These are phyloP conservation scores for Thinopyrum elongatum DNA, from an alignment of 176 grass and related monocot species.

Conservation along the genomic window DNA sequence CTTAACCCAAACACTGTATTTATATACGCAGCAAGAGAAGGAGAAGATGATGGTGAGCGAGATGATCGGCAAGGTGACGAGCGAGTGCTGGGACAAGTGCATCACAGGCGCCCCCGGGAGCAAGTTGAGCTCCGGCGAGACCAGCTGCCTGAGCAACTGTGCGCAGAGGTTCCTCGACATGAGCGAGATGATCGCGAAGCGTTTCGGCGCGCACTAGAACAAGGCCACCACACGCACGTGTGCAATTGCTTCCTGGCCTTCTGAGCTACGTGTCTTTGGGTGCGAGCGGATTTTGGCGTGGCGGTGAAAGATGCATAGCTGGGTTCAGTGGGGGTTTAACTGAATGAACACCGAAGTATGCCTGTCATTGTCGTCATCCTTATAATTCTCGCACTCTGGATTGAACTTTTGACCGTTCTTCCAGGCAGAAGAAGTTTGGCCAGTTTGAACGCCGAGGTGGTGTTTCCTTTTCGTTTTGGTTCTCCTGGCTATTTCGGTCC, in stretches of 20 bases:
- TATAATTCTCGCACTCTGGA: not conserved
- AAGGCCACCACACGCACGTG: no score
- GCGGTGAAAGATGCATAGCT: not conserved
- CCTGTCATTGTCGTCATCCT: not conserved
- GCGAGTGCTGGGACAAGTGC: conserved; percentile 72
- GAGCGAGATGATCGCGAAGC: not conserved
- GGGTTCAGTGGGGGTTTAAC: not conserved
- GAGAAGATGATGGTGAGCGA: conserved; percentile 53
- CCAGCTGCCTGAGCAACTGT: conserved; percentile 53
- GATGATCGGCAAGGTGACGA: conserved; percentile 62
- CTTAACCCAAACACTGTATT: not conserved
- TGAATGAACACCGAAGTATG: not conserved
- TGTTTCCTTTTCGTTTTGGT: not conserved
- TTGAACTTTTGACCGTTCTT: not conserved
- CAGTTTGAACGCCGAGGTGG: not conserved
- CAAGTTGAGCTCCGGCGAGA: conserved; percentile 62
- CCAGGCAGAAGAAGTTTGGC: not conserved
- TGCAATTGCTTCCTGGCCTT: not conserved
- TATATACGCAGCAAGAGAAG: conserved; percentile 54
- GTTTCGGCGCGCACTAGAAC: not conserved
- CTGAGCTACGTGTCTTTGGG: not conserved
- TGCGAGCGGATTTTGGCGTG: not conserved
- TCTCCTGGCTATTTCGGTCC: not conserved
- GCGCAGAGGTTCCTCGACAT: conserved; percentile 47
- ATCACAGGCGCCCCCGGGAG: conserved; percentile 47